Base-by-base conservation (phyloP, 1,284 basidiomycete species). In the Xerocomus amazonicus region DNA sequence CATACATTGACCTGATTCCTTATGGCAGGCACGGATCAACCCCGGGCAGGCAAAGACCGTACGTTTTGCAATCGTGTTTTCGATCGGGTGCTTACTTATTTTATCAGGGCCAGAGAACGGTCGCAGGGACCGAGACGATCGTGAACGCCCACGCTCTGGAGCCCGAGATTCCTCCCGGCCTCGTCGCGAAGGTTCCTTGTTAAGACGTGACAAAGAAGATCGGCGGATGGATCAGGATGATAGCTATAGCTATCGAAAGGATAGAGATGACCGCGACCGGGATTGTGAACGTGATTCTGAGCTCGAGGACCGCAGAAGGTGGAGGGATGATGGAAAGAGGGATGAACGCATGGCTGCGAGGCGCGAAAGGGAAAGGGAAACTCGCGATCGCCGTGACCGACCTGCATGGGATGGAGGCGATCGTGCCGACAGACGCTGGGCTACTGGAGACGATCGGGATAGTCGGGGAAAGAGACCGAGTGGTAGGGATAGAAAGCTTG, bases 261-360 rank as follows among this genome's bases (percentile, higher is more conserved):
- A 69, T 45, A 66, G 54, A 45, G 71, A 71, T 17, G 71, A 72
- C 37, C 72, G 70, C 17, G 65, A 69, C 29, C 64, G 58, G 35
- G 61, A 62, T 43, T 34, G 56, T 27, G 75, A 76, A 14, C 68
- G 72, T 17, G 75, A 84, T 31, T 68, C 62, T 14, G 80, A 80
- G 17, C 50, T 51, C 9, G 84, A 86, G 40, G 84, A 88, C 56
- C 69, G 81, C 26, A 73, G 85, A 46, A 76, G 81, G 49, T 89
- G 86, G 86, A 75, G 84, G 58, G 86, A 89, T 58, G 86, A 89
- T 57, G 86, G 87, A n/a, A 85, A 79, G 61, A 75, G 87, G 44
- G 86, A 89, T 38, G 85, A 89, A 59, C 73, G 87, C 28, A 62
- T 87, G 46, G 76, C 80, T 44, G 73, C 78, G n/a, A 73, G 82